Evolutionary conservation across 2,329 filamentous ascomycete genomes (phyloP).

Genomic region (Fusarium poae): DNA sequence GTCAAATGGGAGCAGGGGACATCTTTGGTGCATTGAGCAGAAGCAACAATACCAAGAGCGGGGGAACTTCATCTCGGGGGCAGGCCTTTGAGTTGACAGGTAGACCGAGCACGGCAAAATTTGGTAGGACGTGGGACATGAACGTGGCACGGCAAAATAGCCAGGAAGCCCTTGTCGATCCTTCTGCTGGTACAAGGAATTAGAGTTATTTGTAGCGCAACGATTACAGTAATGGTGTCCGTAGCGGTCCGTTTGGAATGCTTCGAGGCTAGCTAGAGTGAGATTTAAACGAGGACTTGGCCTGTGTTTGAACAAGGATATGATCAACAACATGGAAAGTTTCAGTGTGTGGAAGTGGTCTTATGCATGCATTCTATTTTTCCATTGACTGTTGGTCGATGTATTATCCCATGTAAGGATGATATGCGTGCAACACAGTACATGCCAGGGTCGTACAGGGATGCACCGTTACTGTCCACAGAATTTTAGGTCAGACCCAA

Average conservation of each 20-base stretch:
- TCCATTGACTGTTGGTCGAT: background rate
- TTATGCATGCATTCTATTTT: background rate
- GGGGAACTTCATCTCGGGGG: background rate
- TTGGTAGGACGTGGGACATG: slow-evolving; percentile 16
- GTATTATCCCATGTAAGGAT: background rate
- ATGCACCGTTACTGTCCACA: slow-evolving; percentile 1
- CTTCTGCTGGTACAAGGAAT: background rate
- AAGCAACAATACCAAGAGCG: slow-evolving; percentile 20
- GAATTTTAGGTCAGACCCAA: background rate
- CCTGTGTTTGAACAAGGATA: background rate
- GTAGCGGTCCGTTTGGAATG: background rate
- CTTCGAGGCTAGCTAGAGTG: background rate
- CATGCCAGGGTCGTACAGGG: background rate
- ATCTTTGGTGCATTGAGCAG: slow-evolving; percentile 6
- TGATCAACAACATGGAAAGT: background rate
- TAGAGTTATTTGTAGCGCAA: background rate
- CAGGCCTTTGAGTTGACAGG: slow-evolving; percentile 20
- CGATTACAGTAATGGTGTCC: background rate
- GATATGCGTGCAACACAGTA: background rate
- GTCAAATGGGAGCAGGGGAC: slow-evolving; percentile 17
- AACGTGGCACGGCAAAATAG: slow-evolving; percentile 18
- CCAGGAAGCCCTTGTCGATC: slow-evolving; percentile 30
- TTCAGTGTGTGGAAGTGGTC: background rate
- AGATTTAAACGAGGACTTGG: background rate
- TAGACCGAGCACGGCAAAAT: slow-evolving; percentile 8